A percentile compares a stretch with the other conserved stretches of the same genome.
Evolutionary conservation across 202 grass and related monocot species (phyloP).

Genomic region (Digitaria exilis): DNA sequence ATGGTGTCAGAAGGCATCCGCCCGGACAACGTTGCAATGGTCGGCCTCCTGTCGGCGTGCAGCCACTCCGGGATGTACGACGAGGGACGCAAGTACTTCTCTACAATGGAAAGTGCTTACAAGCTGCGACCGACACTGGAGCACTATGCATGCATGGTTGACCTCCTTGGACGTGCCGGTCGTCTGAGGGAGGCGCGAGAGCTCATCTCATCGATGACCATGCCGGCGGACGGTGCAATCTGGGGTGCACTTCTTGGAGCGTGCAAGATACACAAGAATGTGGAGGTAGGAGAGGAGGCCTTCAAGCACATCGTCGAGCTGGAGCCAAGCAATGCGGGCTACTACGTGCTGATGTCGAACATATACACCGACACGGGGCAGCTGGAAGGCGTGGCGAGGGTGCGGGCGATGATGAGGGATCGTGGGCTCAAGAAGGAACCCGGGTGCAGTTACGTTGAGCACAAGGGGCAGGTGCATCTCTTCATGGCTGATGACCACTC

Average conservation of each 20-base stretch:
- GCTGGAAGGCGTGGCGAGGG: constrained; percentile 43
- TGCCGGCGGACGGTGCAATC: constrained; percentile 56
- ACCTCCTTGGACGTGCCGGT: constrained; percentile 68
- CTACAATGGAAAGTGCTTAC: constrained; percentile 45
- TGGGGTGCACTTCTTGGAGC: constrained; percentile 80
- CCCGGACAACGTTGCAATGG: constrained; percentile 55
- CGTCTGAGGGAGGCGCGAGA: constrained; percentile 53
- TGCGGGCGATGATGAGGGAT: constrained; percentile 60
- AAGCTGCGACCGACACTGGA: constrained; percentile 39
- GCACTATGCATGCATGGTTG: constrained; percentile 78
- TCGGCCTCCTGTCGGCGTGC: constrained; percentile 64
- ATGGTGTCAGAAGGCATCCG: constrained; percentile 53
- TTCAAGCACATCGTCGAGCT: constrained; percentile 55
- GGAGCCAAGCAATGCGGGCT: constrained; percentile 63
- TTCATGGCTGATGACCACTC: constrained; percentile 85
- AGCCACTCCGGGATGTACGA: constrained; percentile 63
- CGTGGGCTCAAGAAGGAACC: constrained; percentile 71
- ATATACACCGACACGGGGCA: constrained; percentile 56
- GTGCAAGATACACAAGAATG: constrained; percentile 76
- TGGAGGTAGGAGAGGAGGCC: constrained; percentile 50
- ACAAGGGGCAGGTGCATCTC: constrained; percentile 58
- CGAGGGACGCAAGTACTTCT: constrained; percentile 61
- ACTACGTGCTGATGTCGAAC: constrained; percentile 75
- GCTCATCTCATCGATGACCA: constrained; percentile 60
- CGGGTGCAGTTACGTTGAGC: constrained; percentile 70